These are phyloP conservation scores for Leptographium galeiforme DNA, from an alignment of 2,329 filamentous ascomycete genomes.

Conservation along the genomic window DNA sequence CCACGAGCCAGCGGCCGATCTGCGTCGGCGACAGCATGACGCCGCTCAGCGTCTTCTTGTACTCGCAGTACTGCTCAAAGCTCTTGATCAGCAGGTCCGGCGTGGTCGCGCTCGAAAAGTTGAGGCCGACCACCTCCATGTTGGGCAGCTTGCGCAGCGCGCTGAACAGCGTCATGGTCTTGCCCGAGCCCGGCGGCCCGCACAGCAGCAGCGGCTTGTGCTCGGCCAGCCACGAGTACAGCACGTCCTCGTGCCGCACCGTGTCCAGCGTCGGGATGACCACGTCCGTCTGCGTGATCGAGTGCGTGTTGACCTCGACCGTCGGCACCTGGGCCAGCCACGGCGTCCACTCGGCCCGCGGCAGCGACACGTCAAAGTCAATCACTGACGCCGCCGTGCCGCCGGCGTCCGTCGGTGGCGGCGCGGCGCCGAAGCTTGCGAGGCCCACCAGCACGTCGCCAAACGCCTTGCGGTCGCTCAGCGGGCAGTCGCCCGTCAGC, in stretches of 20 bases:
- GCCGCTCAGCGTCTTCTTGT: conserved; percentile 95
- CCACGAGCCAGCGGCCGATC: conserved; percentile 92
- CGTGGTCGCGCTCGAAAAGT: conserved; percentile 97
- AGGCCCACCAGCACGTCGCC: conserved; percentile 73
- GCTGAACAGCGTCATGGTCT: conserved; percentile 99
- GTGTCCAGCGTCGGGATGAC: conserved; percentile 97
- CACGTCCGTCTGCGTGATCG: conserved; percentile 92
- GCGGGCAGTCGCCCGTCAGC: conserved; percentile 84
- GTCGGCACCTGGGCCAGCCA: conserved; percentile 94
- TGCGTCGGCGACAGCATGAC: conserved; percentile 92
- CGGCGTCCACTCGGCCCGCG: conserved; percentile 74
- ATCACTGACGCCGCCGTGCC: conserved; percentile 53
- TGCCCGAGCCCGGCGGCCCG: conserved; percentile 94
- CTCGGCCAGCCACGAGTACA: conserved; percentile 98
- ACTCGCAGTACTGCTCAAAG: conserved; percentile 98
- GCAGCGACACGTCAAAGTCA: conserved; percentile 83
- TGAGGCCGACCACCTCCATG: conserved; percentile 98
- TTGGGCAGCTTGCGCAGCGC: conserved; percentile 92
- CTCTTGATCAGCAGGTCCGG: conserved; percentile 97
- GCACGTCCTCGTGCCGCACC: conserved; percentile 93
- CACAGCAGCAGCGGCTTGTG: conserved; percentile 95
- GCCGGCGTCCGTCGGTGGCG: conserved; percentile 32
- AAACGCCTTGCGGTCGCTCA: conserved; percentile 75
- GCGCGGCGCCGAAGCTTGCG: conserved; percentile 74
- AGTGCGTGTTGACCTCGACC: conserved; percentile 96